Evolutionary conservation across 352 stramenopile species (phyloP), one percentile per base, ranked within the genome.

Genomic region (Poterioochromonas sp.): DNA sequence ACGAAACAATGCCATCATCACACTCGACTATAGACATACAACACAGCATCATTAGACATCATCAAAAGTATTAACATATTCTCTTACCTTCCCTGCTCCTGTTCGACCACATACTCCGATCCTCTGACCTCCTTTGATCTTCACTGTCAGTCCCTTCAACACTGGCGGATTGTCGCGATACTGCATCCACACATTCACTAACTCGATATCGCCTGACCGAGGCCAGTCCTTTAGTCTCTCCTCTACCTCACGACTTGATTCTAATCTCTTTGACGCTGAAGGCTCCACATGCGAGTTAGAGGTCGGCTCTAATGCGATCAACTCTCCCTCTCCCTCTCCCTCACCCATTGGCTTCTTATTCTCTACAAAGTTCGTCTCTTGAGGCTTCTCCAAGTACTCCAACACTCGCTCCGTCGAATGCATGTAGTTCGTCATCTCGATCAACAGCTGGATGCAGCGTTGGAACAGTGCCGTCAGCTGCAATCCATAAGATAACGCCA

Each of bases 141-240:
- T 20, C 8, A 96, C 83, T 60, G 88, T 86, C 8, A 97, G 81
- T 64, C 82, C 84, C 78, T 87, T 90, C 41, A 92, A 79, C 22
- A 91, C 87, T 1, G 90, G 80, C 47, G 85, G 84, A 43, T 84
- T 79, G 80, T 83, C 80, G 35, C 89, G 79, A 79, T 96, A 96
- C 11, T 87, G 74, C 73, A 96, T 77, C 65, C 82, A 83, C 0
- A 88, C 83, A 54, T 85, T 79, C 12, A 85, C 53, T 39, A 92
- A 88, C 20, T 84, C 71, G 53, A 92, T 86, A 39, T 74, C 73
- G 20, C 88, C 88, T 35, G 82, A 44, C 18, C 49, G 64, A 34
- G 88, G 88, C 88, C 89, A 93, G 58, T 35, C 58, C 26, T 68
- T 35, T 53, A 20, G 8, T 53, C 8, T 20, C 58, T 12, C 58